Evolutionary conservation across 805 yeast species (phyloP), one percentile per base, ranked within the genome.

Genomic region (Metschnikowia continentalis): DNA sequence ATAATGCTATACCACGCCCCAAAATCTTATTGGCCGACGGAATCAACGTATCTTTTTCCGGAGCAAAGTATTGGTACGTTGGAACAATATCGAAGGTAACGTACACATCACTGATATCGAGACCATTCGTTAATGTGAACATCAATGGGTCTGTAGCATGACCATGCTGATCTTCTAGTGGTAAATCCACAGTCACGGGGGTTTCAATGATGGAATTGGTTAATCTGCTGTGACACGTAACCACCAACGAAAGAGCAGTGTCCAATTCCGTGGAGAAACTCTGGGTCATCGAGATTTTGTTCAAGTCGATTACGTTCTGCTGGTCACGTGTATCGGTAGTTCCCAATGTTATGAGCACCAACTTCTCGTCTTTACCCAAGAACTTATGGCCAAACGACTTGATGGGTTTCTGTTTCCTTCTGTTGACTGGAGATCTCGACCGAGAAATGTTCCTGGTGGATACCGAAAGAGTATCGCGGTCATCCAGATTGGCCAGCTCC

Each of bases 1-100:
- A 72, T 53, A 85, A 65, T 0, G 91, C 95, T 36, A 89, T 90
- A 0, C 90, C 97, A 46, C 97, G 77, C 14, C 96, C 98, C 35
- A 91, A 71, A 50, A 54, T 66, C 62, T 49, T 63, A 23, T 36
- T 44, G 22, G 48, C 45, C 15, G 71, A 68, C 3, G 53, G 55
- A 15, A 7, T 40, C 15, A 43, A 23, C 13, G 42, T 32, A 17
- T 32, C 46, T 32, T 39, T 42, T n/a, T 46, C 46, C 13, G 42
- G 47, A 15, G 49, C 52, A 13, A 60, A 58, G 48, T 76, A 77
- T 42, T 83, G 86, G 66, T 90, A 90, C 0, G 97, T 89, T 22
- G 97, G 96, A 15, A 91, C 90, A 50, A 91, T 78, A 66, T 92
- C 98, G 68, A 92, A 92, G 36, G 82, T 80, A 35, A 92, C 66